Evolutionary conservation across 2,329 filamentous ascomycete species (phyloP).

Genomic region (Aurifilum marmelostoma): DNA sequence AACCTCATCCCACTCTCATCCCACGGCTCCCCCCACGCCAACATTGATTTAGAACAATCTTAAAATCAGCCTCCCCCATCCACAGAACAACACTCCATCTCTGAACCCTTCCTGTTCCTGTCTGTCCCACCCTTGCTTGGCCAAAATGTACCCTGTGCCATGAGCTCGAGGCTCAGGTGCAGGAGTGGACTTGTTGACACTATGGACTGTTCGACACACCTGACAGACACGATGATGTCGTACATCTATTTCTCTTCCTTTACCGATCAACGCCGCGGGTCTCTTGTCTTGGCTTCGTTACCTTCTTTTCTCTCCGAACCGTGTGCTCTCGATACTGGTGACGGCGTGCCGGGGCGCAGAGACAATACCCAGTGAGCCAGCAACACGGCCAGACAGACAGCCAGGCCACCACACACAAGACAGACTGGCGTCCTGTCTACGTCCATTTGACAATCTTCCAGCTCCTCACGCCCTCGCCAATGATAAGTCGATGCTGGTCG

Average conservation of each 20-base stretch:
- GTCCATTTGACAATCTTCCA: slow-evolving; percentile 34
- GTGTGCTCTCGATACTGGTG: background rate
- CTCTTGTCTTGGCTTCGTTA: background rate
- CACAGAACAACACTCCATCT: background rate
- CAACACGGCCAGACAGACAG: too few relatives aligned
- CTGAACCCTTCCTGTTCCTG: background rate
- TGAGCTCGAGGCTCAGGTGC: too few relatives aligned
- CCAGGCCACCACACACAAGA: background rate
- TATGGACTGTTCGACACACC: background rate
- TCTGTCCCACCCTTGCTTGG: background rate
- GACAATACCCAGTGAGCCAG: too few relatives aligned
- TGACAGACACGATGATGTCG: background rate
- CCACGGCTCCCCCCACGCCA: slow-evolving; percentile 20
- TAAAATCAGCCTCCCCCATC: slow-evolving; percentile 11
- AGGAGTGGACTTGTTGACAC: background rate
- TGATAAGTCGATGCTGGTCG: slow-evolving; percentile 69
- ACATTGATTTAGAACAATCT: background rate
- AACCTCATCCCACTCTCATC: slow-evolving; percentile 16
- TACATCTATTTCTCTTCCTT: background rate
- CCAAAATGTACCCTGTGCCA: background rate
- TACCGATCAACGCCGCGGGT: background rate
- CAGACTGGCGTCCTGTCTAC: background rate
- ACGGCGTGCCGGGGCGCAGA: too few relatives aligned
- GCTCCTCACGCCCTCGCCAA: slow-evolving; percentile 57
- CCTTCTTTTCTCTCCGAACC: background rate